Base-by-base conservation (phyloP, 2,329 filamentous ascomycete species). In the Lasiodiplodia hormozganensis region DNA sequence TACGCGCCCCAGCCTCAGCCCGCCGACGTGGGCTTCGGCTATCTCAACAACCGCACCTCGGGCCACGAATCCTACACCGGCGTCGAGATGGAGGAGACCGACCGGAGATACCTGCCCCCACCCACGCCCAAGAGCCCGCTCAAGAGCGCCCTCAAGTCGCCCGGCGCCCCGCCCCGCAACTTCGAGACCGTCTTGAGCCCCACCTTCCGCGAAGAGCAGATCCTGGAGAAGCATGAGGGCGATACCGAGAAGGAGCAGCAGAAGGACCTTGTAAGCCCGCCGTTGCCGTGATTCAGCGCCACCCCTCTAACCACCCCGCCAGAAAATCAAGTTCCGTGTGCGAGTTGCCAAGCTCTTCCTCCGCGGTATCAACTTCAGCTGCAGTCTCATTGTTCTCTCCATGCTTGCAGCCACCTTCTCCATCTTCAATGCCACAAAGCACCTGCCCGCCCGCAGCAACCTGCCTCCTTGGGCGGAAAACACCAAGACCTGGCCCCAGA, bases 341-440 rank as follows among this genome's bases (percentile, higher is more conserved):
- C 90, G 96, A 57, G 86, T 98, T 81, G 96, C 95, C 73, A 99
- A 99, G 84, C 90, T 98, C 74, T 88, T 97, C 71, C 89, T 99
- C n/a, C 91, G 96, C 72, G 91, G 93, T 68, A 92, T 98, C 82
- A 97, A 95, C 86, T 98, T 99, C 81, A 94, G 93, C 80, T 99
- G 96, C 85, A 95, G 92, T 79, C 86, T 98, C 70, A 97, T 99
- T 78, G 93, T 99, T 72, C 87, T 99, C 69, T 86, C 94, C 70
- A 95, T 99, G 88, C 84, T 99, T 66, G 90, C 92, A 16, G 88
- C 93, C n/a, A 93, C 93, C 3, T 92, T 99, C 76, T 84, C 89
- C 73, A 94, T 99, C 80, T 99, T 99, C 88, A 93, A 96, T 79
- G 88, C 94, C 62, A 97, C 96, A 69, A 92, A 88, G 77, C 66